Conservation (phyloP, 768 basidiomycete species). For the Pholiota conissans region DNA sequence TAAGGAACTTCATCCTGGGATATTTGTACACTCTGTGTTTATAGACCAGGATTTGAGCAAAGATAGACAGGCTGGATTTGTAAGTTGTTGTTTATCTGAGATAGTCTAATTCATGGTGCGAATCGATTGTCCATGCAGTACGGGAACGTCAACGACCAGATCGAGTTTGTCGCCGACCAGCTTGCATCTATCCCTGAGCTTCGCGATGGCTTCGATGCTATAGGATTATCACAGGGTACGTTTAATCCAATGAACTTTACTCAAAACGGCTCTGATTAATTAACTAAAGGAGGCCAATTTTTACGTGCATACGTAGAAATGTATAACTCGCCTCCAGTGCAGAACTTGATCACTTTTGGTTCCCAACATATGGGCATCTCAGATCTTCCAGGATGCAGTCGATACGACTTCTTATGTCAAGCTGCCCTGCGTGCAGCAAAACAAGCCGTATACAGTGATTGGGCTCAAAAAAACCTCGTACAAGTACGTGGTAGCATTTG, state of each 20-base stretch:
- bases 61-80: conserved; percentile 72
- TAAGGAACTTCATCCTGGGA: conserved; percentile 65
- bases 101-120: not conserved
- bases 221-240: conserved; percentile 84
- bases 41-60: conserved; percentile 60
- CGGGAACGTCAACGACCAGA: conserved; percentile 74
- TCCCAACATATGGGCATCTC: conserved; percentile 87
- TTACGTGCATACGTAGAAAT: conserved; percentile 81
- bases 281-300: conserved; percentile 70
- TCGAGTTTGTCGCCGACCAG: conserved; percentile 64
- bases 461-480: conserved; percentile 76
- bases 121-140: conserved; percentile 46
- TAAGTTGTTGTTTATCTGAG: conserved; percentile 40
- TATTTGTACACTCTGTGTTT: conserved; percentile 76
- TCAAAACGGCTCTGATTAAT: not conserved
- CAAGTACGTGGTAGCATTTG: conserved; percentile 45
- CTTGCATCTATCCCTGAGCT: conserved; percentile 66
- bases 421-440: conserved; percentile 61
- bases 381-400: conserved; percentile 65
- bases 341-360: conserved; percentile 86
- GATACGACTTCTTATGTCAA: conserved; percentile 70
- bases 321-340: conserved; percentile 69
- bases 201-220: conserved; percentile 73
- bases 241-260: not conserved
- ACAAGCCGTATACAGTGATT: conserved; percentile 66